These are phyloP conservation scores for Fraxinus nigra DNA, from an alignment of 305 asterid species.

Conservation along the genomic window DNA sequence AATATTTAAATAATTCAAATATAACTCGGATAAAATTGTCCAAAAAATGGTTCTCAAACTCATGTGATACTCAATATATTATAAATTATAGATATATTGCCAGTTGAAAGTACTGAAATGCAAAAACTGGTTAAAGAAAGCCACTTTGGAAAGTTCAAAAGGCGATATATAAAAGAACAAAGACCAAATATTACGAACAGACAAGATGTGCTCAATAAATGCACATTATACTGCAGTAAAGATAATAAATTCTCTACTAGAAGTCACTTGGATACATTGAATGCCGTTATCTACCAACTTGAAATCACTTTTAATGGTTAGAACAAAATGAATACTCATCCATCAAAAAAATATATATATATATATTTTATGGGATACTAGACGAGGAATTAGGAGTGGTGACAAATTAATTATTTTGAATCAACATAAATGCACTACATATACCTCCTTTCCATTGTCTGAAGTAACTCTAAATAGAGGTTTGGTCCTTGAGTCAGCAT, in stretches of 20 bases:
- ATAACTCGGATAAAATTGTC: background rate
- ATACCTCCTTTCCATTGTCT: slow-evolving; percentile 84
- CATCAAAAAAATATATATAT: slow-evolving; percentile 6
- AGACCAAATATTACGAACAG: background rate
- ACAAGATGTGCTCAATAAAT: slow-evolving; percentile 6
- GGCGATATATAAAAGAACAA: background rate
- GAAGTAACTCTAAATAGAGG: slow-evolving; percentile 81
- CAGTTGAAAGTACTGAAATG: background rate
- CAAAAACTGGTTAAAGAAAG: background rate
- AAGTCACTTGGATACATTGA: slow-evolving; percentile 2
- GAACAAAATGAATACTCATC: background rate
- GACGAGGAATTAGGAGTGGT: background rate
- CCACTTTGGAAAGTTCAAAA: background rate
- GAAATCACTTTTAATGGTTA: background rate
- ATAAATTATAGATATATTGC: background rate
- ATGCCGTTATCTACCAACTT: slow-evolving; percentile 16
- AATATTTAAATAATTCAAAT: background rate
- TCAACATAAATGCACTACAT: slow-evolving; percentile 24
- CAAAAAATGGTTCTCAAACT: background rate
- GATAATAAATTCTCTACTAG: background rate
- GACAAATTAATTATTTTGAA: slow-evolving; percentile 3
- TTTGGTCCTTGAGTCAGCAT: slow-evolving; percentile 53
- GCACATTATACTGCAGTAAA: background rate
- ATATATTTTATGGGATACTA: background rate
- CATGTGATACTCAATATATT: background rate